Evolutionary conservation across 257 asterid species (phyloP).

Genomic region (Petrea volubilis): DNA sequence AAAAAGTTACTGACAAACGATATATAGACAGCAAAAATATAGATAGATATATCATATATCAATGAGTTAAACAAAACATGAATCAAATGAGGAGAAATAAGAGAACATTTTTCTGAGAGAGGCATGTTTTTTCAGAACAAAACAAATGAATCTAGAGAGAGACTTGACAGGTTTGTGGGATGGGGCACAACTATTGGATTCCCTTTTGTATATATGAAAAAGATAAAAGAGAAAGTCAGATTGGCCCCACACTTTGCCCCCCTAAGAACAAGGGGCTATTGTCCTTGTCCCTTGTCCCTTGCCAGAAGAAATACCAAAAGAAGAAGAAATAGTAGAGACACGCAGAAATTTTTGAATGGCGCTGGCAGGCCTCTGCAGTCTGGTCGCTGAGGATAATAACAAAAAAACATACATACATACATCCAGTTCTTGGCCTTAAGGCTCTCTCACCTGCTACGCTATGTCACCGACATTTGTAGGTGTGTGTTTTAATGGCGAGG

Average conservation of each 20-base stretch:
- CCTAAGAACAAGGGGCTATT: constrained; percentile 29
- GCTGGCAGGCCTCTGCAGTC: constrained; percentile 25
- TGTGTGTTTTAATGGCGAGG: not conserved
- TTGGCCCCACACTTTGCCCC: constrained; percentile 34
- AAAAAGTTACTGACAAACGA: not conserved
- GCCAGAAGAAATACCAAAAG: not conserved
- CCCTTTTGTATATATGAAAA: constrained; percentile 8
- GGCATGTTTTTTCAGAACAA: not conserved
- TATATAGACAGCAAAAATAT: not conserved
- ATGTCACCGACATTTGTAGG: not conserved
- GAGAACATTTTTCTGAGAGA: constrained; percentile 4
- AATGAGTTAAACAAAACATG: not conserved
- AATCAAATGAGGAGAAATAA: not conserved
- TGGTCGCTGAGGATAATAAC: constrained; percentile 15
- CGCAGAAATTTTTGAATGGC: constrained; percentile 8
- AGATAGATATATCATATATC: too few species aligned
- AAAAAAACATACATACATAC: constrained; percentile 2
- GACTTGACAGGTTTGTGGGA: not conserved
- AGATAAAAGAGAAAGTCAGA: not conserved
- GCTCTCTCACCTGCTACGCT: not conserved
- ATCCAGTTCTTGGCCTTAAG: not conserved
- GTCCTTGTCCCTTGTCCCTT: constrained; percentile 18
- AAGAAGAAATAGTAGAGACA: not conserved
- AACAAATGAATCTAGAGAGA: constrained; percentile 20
- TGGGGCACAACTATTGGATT: constrained; percentile 31